Conservation (phyloP, 768 basidiomycete genomes). For the Termitomyces sp. region DNA sequence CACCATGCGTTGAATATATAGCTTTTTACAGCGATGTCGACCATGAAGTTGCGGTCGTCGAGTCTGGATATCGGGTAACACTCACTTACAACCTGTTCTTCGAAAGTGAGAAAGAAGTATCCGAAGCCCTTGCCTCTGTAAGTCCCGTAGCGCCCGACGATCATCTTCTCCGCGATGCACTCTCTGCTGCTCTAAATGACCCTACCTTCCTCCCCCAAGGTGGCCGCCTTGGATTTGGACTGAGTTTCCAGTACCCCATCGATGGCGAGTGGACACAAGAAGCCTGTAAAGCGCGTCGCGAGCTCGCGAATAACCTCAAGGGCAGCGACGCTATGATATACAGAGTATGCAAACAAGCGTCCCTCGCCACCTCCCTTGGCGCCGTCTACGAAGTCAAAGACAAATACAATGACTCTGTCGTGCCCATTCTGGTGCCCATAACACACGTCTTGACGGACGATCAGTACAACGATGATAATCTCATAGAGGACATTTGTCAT, state of each 20-base stretch:
- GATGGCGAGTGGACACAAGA: conserved; percentile 5
- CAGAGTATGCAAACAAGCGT: conserved; percentile 15
- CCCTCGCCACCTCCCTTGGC: conserved; percentile 8
- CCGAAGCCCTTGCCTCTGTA: neutral
- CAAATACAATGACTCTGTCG: neutral
- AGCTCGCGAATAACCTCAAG: conserved; percentile 17
- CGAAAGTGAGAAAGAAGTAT: neutral
- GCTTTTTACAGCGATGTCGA: conserved; percentile 35
- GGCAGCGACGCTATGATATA: conserved; percentile 23
- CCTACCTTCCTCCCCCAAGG: conserved; percentile 30
- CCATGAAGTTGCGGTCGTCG: conserved; percentile 31
- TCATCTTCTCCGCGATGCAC: conserved; percentile 3
- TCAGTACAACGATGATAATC: neutral
- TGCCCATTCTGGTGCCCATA: neutral
- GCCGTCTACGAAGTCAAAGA: neutral
- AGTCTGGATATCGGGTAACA: conserved; percentile 33
- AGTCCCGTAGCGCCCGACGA: conserved; percentile 5
- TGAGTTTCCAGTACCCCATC: conserved; percentile 30
- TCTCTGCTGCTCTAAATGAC: conserved; percentile 25
- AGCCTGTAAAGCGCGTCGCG: neutral
- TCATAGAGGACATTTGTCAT: neutral
- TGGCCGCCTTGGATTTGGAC: conserved; percentile 35
- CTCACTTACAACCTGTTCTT: conserved; percentile 38
- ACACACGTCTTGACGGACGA: neutral
- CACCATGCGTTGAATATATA: conserved; percentile 26